These are phyloP conservation scores for Neodidymelliopsis sp. DNA, from an alignment of 2,329 filamentous ascomycete species.

Conservation along the genomic window DNA sequence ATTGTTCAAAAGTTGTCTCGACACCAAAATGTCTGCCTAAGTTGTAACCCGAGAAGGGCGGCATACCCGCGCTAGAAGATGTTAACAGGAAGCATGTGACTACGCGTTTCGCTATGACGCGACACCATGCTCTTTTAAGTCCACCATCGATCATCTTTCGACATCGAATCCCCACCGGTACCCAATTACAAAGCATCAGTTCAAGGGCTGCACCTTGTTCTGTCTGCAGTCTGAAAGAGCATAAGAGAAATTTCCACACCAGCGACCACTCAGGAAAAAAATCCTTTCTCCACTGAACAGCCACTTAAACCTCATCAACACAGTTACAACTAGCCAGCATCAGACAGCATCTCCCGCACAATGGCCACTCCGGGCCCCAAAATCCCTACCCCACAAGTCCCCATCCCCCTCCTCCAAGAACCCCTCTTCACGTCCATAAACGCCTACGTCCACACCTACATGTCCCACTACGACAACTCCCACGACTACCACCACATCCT, in stretches of 20 bases:
- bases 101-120: slow-evolving; percentile 11
- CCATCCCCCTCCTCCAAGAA: slow-evolving; percentile 28
- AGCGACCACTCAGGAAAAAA: not conserved
- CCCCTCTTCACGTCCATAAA: slow-evolving; percentile 42
- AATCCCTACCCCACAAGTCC: slow-evolving; percentile 35
- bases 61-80: not conserved
- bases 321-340: not conserved
- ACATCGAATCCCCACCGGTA: slow-evolving; percentile 3
- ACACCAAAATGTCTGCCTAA: too few relatives aligned
- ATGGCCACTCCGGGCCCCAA: not conserved
- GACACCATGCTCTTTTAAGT: slow-evolving; percentile 13
- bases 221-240: too few relatives aligned
- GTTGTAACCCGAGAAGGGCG: not conserved
- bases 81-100: slow-evolving; percentile 6
- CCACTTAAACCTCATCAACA: not conserved
- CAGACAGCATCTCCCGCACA: not conserved
- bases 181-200: not conserved
- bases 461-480: slow-evolving; percentile 70
- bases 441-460: slow-evolving; percentile 44
- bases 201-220: too few relatives aligned
- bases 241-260: too few relatives aligned
- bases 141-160: slow-evolving; percentile 1
- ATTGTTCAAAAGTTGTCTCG: too few relatives aligned
- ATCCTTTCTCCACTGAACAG: too few relatives aligned
- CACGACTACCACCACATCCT: slow-evolving; percentile 88